These are phyloP conservation scores for Bisporella sp. DNA, from an alignment of 2,329 filamentous ascomycete species.

Conservation along the genomic window DNA sequence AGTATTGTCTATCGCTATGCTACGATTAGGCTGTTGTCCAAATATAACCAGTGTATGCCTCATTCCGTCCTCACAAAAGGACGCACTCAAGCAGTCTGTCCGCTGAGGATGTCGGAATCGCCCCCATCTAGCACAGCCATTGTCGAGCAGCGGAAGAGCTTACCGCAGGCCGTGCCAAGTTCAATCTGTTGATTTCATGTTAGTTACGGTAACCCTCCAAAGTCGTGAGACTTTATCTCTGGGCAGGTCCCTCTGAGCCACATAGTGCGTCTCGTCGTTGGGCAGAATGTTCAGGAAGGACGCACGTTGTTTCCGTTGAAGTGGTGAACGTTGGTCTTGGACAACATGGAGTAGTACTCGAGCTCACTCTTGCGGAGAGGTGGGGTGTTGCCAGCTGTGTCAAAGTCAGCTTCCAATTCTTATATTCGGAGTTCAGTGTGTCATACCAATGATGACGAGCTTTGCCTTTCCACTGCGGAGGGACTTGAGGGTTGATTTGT, in stretches of 20 bases:
- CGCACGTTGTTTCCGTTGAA: slow-evolving; percentile 99
- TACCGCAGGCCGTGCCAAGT: slow-evolving; percentile 95
- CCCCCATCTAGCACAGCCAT: slow-evolving; percentile 96
- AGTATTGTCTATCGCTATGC: no score
- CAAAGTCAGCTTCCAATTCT: background rate
- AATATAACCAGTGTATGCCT: background rate
- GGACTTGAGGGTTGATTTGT: slow-evolving; percentile 84
- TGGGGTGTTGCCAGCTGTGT: slow-evolving; percentile 76
- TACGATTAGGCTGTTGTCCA: no score
- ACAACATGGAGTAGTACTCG: slow-evolving; percentile 90
- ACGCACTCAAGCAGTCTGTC: slow-evolving; percentile 54
- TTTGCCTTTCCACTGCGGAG: slow-evolving; percentile 97
- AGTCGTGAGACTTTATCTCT: slow-evolving; percentile 88
- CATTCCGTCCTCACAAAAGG: background rate
- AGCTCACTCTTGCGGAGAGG: slow-evolving; percentile 97
- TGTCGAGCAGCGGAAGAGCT: slow-evolving; percentile 96
- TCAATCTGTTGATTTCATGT: slow-evolving; percentile 70
- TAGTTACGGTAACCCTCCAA: slow-evolving; percentile 74
- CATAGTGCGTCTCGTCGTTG: slow-evolving; percentile 13
- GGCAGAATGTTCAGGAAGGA: slow-evolving; percentile 26
- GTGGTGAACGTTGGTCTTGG: slow-evolving; percentile 95
- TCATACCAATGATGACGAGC: slow-evolving; percentile 71
- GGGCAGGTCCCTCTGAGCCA: slow-evolving; percentile 49
- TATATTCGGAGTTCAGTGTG: background rate
- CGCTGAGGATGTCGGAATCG: slow-evolving; percentile 94